Evolutionary conservation across 2,329 filamentous ascomycete species (phyloP), one percentile per base, ranked within the genome.

Genomic region (Fusarium sp.): DNA sequence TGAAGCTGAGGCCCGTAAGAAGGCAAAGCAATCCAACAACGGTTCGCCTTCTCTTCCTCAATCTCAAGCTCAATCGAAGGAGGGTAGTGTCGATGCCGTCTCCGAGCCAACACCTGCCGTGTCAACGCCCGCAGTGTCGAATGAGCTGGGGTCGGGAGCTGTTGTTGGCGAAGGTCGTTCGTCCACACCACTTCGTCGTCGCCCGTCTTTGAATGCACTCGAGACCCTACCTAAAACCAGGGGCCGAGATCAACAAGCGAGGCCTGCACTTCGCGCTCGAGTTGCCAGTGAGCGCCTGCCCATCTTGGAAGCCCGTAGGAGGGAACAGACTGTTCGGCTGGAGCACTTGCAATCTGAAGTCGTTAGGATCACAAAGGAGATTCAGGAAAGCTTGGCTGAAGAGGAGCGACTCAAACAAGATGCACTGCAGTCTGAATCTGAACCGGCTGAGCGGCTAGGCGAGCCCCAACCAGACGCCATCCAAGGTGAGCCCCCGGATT

Each of bases 1-100:
- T 3, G 86, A 90, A 73, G 87, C 87, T 17, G 89, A 91, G 78
- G 88, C 88, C 11, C 87, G 86, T 74, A 86, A 87, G 76, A 87
- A 84, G 74, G 81, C 82, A 55, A 86, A 84, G 68, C 74, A 67
- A 31, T 81, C 79, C 16, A 77, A 71, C 46, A 79, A 76, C 40
- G 72, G 71, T 6, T 83, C 83, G 3, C 78, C 81, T 7, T 81
- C 72, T 35, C 63, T 76, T 5, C 75, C 78, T 16, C 76, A 75
- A 10, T 77, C 74, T 4, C 75, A 77, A 44, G 51, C 66, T 16
- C 75, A 75, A 58, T 79, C 78, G 11, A 76, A 76, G 24, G 77
- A 78, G 36, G 75, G 73, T 11, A 80, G 74, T 42, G 73, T 62
- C 9, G 79, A 80, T 29, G 56, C 27, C 58, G 16, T 46, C 49